phyloP scores from a whole-genome alignment of 345 rosid genomes.

The Sisymbrium irio region DNA sequence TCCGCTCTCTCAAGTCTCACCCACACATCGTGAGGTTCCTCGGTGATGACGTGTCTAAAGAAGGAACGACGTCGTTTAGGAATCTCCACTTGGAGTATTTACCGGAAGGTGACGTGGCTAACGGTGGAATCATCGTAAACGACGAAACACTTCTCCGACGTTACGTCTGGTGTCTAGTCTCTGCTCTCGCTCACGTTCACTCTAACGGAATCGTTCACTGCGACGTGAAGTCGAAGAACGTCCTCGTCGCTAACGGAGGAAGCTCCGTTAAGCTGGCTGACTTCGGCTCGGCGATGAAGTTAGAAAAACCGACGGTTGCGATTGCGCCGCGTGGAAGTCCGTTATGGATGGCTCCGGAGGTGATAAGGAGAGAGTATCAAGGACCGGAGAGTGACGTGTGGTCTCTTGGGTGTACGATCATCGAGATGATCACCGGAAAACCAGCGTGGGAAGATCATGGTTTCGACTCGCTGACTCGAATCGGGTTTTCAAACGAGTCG shows the following conservation, averaged over 20 bases:
- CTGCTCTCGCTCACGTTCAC: conserved; percentile 58
- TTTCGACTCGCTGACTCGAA: conserved; percentile 47
- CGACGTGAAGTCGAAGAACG: conserved; percentile 69
- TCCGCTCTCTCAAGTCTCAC: conserved; percentile 43
- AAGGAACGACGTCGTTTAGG: conserved; percentile 37
- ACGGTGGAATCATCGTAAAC: conserved; percentile 25
- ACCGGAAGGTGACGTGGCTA: conserved; percentile 60
- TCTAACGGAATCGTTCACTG: conserved; percentile 64
- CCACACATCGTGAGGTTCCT: conserved; percentile 51
- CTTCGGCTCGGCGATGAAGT: conserved; percentile 59
- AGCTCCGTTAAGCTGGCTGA: conserved; percentile 62
- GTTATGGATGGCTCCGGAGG: conserved; percentile 96
- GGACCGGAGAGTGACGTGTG: conserved; percentile 84
- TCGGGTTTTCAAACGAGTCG: conserved; percentile 51
- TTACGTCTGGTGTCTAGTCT: conserved; percentile 51
- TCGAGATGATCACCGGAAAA: conserved; percentile 74
- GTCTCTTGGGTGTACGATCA: conserved; percentile 71
- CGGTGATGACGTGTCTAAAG: conserved; percentile 50
- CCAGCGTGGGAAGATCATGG: conserved; percentile 75
- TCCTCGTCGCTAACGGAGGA: conserved; percentile 42
- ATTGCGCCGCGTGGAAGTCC: conserved; percentile 77
- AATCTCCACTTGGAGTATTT: conserved; percentile 69
- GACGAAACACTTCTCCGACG: conserved; percentile 45
- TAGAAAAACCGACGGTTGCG: background rate
- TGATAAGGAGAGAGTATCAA: conserved; percentile 57